phyloP scores from a whole-genome alignment of 768 basidiomycete genomes.

The Boletus reticulatus region DNA sequence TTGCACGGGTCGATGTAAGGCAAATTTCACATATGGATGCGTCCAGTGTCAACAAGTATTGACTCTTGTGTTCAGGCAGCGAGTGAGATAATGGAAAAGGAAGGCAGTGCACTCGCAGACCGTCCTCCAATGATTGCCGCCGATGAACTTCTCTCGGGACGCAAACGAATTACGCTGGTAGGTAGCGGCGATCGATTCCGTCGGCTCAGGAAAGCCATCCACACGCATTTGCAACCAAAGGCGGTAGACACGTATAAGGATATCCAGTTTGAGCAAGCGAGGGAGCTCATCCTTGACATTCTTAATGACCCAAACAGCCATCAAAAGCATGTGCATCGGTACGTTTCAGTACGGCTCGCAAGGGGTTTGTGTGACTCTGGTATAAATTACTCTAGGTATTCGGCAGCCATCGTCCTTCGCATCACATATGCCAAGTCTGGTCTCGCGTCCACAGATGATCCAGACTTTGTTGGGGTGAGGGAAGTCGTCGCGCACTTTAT shows the following conservation, averaged over 20 bases:
- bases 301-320: constrained; percentile 29
- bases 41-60: background rate
- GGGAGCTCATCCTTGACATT: constrained; percentile 24
- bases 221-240: constrained; percentile 52
- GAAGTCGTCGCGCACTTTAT: constrained; percentile 26
- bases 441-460: constrained; percentile 19
- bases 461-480: constrained; percentile 19
- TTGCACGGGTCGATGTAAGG: constrained; percentile 20
- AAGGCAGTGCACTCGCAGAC: constrained; percentile 50
- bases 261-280: constrained; percentile 38
- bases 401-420: constrained; percentile 25
- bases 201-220: constrained; percentile 53
- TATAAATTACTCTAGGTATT: constrained; percentile 18
- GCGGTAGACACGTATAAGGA: constrained; percentile 44
- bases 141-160: constrained; percentile 51
- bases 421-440: constrained; percentile 25
- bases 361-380: background rate
- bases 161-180: constrained; percentile 50
- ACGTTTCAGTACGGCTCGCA: constrained; percentile 25
- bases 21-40: background rate
- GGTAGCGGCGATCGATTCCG: constrained; percentile 52
- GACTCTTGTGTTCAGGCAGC: constrained; percentile 37
- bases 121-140: constrained; percentile 52
- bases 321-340: constrained; percentile 48
- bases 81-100: constrained; percentile 61